These are phyloP conservation scores for Zasmidium citrigriseum DNA, from an alignment of 2,329 filamentous ascomycete genomes.

Conservation along the genomic window DNA sequence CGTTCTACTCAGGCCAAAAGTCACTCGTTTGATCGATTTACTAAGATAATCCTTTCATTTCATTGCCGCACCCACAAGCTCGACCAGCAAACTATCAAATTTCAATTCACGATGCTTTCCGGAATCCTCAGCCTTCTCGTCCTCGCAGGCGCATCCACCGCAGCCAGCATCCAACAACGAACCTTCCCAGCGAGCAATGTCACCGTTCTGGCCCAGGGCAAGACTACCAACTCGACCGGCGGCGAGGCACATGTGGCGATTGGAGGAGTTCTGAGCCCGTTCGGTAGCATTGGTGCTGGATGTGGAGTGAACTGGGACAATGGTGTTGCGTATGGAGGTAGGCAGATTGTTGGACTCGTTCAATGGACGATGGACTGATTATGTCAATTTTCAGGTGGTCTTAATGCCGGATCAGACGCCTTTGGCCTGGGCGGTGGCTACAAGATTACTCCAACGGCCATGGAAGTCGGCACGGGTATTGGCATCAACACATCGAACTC, in stretches of 20 bases:
- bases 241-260: constrained; percentile 18
- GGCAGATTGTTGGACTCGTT: too few relatives aligned
- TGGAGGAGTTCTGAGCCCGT: constrained; percentile 13
- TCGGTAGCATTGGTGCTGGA: constrained; percentile 18
- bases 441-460: constrained; percentile 14
- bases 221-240: constrained; percentile 16
- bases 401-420: constrained; percentile 17
- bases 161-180: background rate
- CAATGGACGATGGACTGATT: background rate
- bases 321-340: constrained; percentile 19
- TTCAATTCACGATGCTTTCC: background rate
- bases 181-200: constrained; percentile 10
- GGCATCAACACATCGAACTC: constrained; percentile 17
- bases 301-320: constrained; percentile 23
- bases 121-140: background rate
- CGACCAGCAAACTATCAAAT: too few relatives aligned
- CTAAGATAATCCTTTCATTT: background rate
- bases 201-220: constrained; percentile 11
- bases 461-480: constrained; percentile 19
- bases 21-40: background rate
- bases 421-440: constrained; percentile 25
- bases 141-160: constrained; percentile 1
- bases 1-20: background rate
- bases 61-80: background rate
- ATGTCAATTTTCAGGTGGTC: constrained; percentile 9